Evolutionary conservation across 106 monocot genomes (phyloP), one percentile per base, ranked within the genome.

Genomic region (Allium sativum): DNA sequence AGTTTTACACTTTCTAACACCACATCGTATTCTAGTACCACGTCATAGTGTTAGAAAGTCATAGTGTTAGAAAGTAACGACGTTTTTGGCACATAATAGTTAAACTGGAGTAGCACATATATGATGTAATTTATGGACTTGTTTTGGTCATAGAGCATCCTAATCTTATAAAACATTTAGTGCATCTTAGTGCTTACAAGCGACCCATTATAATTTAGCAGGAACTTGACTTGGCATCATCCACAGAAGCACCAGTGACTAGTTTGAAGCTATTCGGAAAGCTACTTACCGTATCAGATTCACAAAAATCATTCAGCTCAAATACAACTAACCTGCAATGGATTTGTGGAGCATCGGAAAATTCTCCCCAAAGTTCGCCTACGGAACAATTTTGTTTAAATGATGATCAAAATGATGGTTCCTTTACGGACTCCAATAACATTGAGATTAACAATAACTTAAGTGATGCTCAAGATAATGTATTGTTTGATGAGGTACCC

Each of bases 251-350:
- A 16, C 46, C 68, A 14, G 18, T 56, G 15, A 65, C 73, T 14
- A 69, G 42, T 46, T 59, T 95, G 55, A 95, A 79, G 73, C 77
- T 95, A 8, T 95, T 95, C 44, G 94, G 94, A 10, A 77, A 70
- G 74, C 84, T 74, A 12, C 81, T 94, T n/a, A 6, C 72, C 16
- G 62, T 84, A 2, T 52, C 68, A 16, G 72, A 72, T 43, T 7
- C 76, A 14, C 60, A 61, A 10, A 58, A 67, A 40, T 16, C 67
- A 7, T 11, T 42, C 0, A 55, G 52, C 44, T 21, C 62, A 3
- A 20, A 19, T 12, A 16, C 21, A 17, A 55, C 2, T 7, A 11
- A 0, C 48, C 1, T 50, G 15, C 48, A 3, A 50, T 15, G 13
- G 4, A 3, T 50, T 31, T 31, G 31, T 31, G 31, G 31, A 31